Evolutionary conservation across 73 alveolate genomes (phyloP), one percentile per base, ranked within the genome.

Genomic region (Uronychia setigera): DNA sequence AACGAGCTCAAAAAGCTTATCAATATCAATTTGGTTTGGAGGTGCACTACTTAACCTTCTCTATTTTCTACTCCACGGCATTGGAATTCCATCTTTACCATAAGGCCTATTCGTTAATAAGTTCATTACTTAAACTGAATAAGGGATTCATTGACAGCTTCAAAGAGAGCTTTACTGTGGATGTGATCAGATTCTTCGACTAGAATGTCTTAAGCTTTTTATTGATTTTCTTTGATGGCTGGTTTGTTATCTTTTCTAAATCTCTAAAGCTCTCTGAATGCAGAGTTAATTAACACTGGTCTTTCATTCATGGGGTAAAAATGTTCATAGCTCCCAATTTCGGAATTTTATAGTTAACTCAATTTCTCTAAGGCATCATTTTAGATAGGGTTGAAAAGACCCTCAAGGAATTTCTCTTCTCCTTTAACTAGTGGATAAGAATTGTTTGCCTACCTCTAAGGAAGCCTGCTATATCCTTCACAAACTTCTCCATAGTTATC

Each of bases 321-420:
- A 35, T 84, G 90, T 76, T 84, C 87, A 60, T 78, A 88, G 60
- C 87, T 83, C 29, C 96, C 96, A 9, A 91, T 91, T 74, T 91
- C 96, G 11, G 90, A 59, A 77, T 91, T 89, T 80, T 91, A 79
- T 75, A 91, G 77, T 60, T 86, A 46, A 35, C 35, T 58, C 46
- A 91, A 87, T 0, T 32, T 77, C 74, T 91, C 93, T 1, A 60
- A 33, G 32, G 96, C 89, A 74, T 82, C 60, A 59, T 59, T 81
- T 0, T 74, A 31, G 33, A 84, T 87, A 13, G 96, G 90, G 19
- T 60, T 28, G 5, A 26, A 27, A 13, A 91, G 76, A 75, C 32
- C 32, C 59, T 14, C 0, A 67, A 60, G 9, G 79, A 88, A 88
- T 31, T 80, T 33, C n/a, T 60, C 58, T 81, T 85, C 91, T 14